A percentile compares a stretch with the other conserved stretches of the same genome.
phyloP scores from a whole-genome alignment of 2,329 filamentous ascomycete genomes.

The Ophioceras dolichostomum region DNA sequence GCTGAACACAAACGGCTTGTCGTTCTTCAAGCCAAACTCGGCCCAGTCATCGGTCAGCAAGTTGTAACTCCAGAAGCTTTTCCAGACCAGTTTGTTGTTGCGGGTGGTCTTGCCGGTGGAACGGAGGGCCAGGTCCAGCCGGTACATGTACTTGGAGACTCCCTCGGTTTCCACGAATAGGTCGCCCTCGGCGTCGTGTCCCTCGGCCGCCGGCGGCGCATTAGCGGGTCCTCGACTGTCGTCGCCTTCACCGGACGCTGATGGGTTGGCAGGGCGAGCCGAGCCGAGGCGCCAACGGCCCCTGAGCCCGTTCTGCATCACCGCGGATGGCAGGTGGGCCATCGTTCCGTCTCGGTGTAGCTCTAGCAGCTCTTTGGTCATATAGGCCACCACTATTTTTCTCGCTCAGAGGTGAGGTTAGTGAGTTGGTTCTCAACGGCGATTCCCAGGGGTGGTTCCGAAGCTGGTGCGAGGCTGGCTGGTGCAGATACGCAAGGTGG shows the following conservation, averaged over 20 bases:
- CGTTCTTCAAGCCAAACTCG: slow-evolving; percentile 56
- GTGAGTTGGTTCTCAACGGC: no score
- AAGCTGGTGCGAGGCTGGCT: not conserved
- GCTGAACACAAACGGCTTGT: slow-evolving; percentile 57
- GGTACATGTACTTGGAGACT: slow-evolving; percentile 71
- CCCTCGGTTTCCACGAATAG: slow-evolving; percentile 81
- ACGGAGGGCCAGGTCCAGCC: slow-evolving; percentile 64
- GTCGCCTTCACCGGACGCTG: no score
- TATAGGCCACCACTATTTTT: slow-evolving; percentile 73
- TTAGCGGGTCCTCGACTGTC: slow-evolving; percentile 4
- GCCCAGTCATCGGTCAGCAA: slow-evolving; percentile 81
- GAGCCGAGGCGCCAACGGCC: slow-evolving; percentile 38
- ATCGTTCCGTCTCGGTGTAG: slow-evolving; percentile 22
- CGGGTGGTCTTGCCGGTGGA: slow-evolving; percentile 49
- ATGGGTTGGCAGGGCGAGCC: no score
- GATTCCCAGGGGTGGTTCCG: no score
- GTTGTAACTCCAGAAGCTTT: slow-evolving; percentile 86
- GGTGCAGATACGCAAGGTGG: no score
- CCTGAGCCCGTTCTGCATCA: slow-evolving; percentile 59
- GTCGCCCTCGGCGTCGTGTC: slow-evolving; percentile 49
- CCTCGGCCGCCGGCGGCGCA: slow-evolving; percentile 12
- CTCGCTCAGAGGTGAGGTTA: no score
- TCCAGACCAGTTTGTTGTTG: slow-evolving; percentile 85
- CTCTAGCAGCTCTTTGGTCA: slow-evolving; percentile 59
- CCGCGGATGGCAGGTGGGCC: slow-evolving; percentile 29